Base-by-base conservation (phyloP, 2,329 filamentous ascomycete species). In the Xylariaceae sp. region DNA sequence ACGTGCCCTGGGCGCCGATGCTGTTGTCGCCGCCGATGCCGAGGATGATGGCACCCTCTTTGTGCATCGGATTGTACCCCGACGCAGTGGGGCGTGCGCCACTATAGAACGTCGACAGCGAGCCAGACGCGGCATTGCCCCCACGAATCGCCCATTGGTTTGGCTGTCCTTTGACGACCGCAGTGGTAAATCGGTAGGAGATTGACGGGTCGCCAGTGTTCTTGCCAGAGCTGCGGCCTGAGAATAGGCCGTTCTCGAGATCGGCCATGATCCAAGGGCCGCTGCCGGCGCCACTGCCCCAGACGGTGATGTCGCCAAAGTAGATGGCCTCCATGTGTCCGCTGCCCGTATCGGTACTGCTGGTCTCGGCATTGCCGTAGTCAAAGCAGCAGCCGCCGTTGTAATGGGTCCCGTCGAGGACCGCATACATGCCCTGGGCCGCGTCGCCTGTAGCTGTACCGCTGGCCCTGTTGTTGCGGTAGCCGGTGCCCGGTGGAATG, bases 311-410 rank as follows among this genome's bases (percentile, higher is more conserved):
- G 65, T 73, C 71, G 1, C 85, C 85, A 61, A 77, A 87, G 75
- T 87, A 88, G 53, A 88, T 82, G 49, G 85, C 82, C 65, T 88
- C 85, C 85, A 88, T 88, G 63, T 87, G 84, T 13, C 82, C 85
- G 47, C 81, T 78, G 2, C 85, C 85, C 0, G 82, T 81, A 53
- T 84, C 81, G 1, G 2, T 56, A 53, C 65, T 78, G 66, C 60
- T 82, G 2, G 73, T 76, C 70, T 84, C 81, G 39, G 80, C 81
- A 41, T 83, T 83, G 40, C 81, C 81, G 43, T 83, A 83, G 67
- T 83, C 80, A 59, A 81, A 82, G 64, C 76, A 85, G 71, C 82
- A 85, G 6, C 55, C 75, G 18, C 67, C 73, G 60, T 84, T 85
- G 73, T 79, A 85, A 61, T 85, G 82, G 0, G 79, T 82, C 0